Base-by-base conservation (phyloP, 2,329 filamentous ascomycete species). In the Aureobasidium sp. region DNA sequence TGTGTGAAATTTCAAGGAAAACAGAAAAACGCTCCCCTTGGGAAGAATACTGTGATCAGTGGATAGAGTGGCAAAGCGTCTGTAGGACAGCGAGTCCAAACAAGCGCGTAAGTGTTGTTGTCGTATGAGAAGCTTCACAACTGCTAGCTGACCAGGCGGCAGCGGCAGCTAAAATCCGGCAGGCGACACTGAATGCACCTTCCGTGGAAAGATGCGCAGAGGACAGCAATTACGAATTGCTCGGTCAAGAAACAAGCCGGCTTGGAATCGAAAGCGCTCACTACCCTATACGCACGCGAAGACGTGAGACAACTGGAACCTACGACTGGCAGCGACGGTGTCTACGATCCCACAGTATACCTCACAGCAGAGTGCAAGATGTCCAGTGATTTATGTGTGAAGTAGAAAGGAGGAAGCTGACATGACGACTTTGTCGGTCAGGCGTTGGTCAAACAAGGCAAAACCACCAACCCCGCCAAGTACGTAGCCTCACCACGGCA, bases 201-300 rank as follows among this genome's bases (percentile, higher is more conserved):
- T 59, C 42, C 42, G 45, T 44, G 11, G 21, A 25, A 27, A 59
- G 54, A 59, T 25, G 30, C 42, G 44, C 37, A 48, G 25, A 39
- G 13, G 25, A 29, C 29, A 59, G 39, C 39, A 57, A 29, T 39
- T 58, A 59, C 57, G 30, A 25, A 13, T 47, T 47, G 27, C 34
- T 29, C 29, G 44, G 10, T 21, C 27, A n/a, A 42, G 29, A 47
- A 45, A 36, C 11, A 25, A 59, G 54, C 32, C 21, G 15, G 50
- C 39, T 25, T 29, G 29, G 21, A 13, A 36, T 47, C 34, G 54
- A 34, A 16, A 48, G 54, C 42, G 41, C 41, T 54, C 53, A 57
- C 53, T 45, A 57, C 50, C 53, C 42, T 59, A 59, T 50, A 50
- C 57, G 41, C 57, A 59, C 57, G 45, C 57, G 16, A 59, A 36